Conservation (phyloP, 345 rosid species). For the Aquilaria sinensis region DNA sequence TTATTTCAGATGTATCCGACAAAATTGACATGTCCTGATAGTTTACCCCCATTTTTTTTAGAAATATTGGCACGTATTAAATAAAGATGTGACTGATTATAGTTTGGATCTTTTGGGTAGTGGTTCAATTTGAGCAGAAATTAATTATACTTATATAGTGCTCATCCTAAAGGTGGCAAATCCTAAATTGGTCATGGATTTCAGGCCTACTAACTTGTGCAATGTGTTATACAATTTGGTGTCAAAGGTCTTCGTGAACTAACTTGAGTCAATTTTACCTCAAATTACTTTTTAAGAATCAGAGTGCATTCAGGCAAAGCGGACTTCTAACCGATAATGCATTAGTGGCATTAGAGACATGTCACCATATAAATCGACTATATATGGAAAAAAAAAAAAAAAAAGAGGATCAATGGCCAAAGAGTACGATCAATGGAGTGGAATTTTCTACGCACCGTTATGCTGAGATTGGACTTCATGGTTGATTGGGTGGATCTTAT, state of each 20-base stretch:
- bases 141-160: no score
- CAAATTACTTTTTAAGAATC: no score
- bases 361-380: background rate
- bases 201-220: background rate
- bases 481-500: background rate
- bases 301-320: no score
- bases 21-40: no score
- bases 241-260: background rate
- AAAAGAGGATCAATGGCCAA: background rate
- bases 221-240: background rate
- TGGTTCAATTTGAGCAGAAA: no score
- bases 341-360: background rate
- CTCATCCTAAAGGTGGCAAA: background rate
- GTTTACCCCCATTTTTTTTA: no score
- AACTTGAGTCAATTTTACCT: background rate
- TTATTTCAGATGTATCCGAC: no score
- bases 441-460: background rate
- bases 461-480: background rate
- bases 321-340: background rate
- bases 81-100: no score
- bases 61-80: no score
- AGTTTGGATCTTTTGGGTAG: no score
- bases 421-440: background rate
- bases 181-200: background rate
- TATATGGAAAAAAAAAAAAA: background rate